phyloP scores from a whole-genome alignment of 371 early-diverging fungal species.

The Mucor indicus region DNA sequence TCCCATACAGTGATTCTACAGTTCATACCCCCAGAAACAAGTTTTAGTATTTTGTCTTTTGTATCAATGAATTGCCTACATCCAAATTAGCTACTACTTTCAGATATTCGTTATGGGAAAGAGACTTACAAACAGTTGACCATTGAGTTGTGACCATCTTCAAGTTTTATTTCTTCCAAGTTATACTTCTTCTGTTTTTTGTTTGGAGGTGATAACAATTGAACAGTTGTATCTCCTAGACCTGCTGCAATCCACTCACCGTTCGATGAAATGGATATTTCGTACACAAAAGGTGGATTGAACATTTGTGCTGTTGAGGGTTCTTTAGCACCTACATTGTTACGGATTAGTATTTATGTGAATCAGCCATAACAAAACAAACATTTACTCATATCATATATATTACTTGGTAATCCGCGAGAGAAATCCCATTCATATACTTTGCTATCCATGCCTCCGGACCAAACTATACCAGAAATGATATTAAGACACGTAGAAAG shows the following conservation, averaged over 20 bases:
- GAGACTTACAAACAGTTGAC: slow-evolving; percentile 39
- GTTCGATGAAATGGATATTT: slow-evolving; percentile 20
- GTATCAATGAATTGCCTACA: background rate
- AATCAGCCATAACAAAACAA: background rate
- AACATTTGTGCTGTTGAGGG: slow-evolving; percentile 40
- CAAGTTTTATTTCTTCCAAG: slow-evolving; percentile 12
- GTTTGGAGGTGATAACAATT: slow-evolving; percentile 15
- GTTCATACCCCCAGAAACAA: slow-evolving; percentile 25
- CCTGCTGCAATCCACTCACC: slow-evolving; percentile 43
- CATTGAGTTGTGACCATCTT: slow-evolving; percentile 33
- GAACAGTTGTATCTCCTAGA: slow-evolving; percentile 40
- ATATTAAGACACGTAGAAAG: no score
- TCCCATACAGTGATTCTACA: slow-evolving; percentile 21
- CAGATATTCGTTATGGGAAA: background rate
- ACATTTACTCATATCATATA: slow-evolving; percentile 31
- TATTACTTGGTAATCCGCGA: slow-evolving; percentile 23
- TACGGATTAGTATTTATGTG: no score
- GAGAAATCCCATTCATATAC: slow-evolving; percentile 48
- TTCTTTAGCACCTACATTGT: slow-evolving; percentile 27
- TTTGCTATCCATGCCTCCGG: slow-evolving; percentile 48
- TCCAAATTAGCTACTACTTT: no score
- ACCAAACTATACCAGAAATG: slow-evolving; percentile 33
- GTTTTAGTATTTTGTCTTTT: background rate
- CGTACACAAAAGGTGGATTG: slow-evolving; percentile 50
- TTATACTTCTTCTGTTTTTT: slow-evolving; percentile 15